phyloP scores from a whole-genome alignment of 331 rosid species.

The Phaseolus coccineus region DNA sequence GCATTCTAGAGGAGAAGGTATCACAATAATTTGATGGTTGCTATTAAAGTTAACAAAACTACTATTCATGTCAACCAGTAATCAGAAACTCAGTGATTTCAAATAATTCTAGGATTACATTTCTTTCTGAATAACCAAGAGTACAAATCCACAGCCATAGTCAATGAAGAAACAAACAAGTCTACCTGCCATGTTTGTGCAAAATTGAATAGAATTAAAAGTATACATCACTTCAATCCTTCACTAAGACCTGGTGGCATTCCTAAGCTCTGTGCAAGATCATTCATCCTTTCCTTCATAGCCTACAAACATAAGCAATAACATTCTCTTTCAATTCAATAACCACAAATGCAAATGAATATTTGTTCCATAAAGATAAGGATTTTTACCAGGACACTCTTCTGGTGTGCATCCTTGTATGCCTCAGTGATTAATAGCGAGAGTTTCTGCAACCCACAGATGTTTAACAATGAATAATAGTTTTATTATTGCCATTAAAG shows the following conservation, averaged over 20 bases:
- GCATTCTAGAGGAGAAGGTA: too few species aligned
- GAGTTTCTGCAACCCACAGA: slow-evolving; percentile 68
- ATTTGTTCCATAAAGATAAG: slow-evolving; percentile 22
- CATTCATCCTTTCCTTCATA: slow-evolving; percentile 91
- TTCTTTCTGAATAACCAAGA: slow-evolving; percentile 28
- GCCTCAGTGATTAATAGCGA: slow-evolving; percentile 88
- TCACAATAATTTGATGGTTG: too few species aligned
- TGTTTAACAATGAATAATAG: slow-evolving; percentile 15
- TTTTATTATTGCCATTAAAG: slow-evolving; percentile 20
- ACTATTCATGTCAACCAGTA: too few species aligned
- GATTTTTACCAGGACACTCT: slow-evolving; percentile 75
- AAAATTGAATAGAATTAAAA: slow-evolving; percentile 52
- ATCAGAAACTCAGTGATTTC: background rate
- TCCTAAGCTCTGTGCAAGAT: slow-evolving; percentile 93
- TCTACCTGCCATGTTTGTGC: slow-evolving; percentile 43
- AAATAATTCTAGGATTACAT: slow-evolving; percentile 30
- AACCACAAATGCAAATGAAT: slow-evolving; percentile 25
- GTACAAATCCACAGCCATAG: slow-evolving; percentile 31
- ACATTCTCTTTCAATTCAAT: slow-evolving; percentile 32
- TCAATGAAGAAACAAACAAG: slow-evolving; percentile 40
- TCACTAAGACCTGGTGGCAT: slow-evolving; percentile 86
- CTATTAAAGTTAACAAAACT: too few species aligned
- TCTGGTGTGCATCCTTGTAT: slow-evolving; percentile 87
- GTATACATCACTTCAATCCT: slow-evolving; percentile 60
- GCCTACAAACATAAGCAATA: slow-evolving; percentile 62